These are phyloP conservation scores for Neurospora intermedia DNA, from an alignment of 495 filamentous ascomycete genomes.

Conservation along the genomic window DNA sequence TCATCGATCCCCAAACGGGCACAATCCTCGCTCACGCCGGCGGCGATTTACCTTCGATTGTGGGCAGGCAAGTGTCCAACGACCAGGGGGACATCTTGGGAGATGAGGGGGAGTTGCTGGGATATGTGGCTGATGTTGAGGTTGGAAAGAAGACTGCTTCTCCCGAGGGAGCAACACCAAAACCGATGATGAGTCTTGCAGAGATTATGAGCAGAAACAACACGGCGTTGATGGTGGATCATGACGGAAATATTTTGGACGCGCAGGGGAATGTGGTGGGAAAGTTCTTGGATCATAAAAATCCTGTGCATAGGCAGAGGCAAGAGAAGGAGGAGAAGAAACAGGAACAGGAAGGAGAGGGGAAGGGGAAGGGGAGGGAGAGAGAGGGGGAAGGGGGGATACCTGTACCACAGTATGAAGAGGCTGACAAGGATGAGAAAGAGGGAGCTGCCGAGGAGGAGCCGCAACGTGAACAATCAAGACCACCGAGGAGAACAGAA, in stretches of 20 bases:
- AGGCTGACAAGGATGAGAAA: background rate
- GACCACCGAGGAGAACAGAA: slow-evolving; percentile 13
- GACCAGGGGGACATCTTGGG: slow-evolving; percentile 33
- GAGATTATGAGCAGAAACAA: slow-evolving; percentile 23
- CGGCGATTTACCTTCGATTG: slow-evolving; percentile 37
- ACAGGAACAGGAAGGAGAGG: background rate
- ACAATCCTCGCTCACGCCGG: slow-evolving; percentile 34
- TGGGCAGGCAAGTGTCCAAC: slow-evolving; percentile 32
- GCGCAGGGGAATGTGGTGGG: slow-evolving; percentile 32
- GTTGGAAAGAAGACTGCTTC: slow-evolving; percentile 8
- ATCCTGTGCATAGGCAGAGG: slow-evolving; percentile 12
- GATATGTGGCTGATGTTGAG: slow-evolving; percentile 37
- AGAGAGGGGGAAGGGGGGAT: background rate
- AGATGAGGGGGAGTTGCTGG: slow-evolving; percentile 33
- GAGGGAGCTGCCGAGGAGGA: background rate
- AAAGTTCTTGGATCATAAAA: slow-evolving; percentile 32
- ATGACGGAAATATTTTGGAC: slow-evolving; percentile 36
- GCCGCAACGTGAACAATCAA: slow-evolving; percentile 3
- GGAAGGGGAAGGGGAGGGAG: background rate
- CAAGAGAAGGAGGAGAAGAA: slow-evolving; percentile 1
- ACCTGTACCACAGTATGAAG: slow-evolving; percentile 10
- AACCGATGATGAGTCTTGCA: slow-evolving; percentile 21
- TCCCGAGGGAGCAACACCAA: background rate
- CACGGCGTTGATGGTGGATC: slow-evolving; percentile 34
- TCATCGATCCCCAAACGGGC: slow-evolving; percentile 52